Evolutionary conservation across 345 rosid species (phyloP).

Genomic region (Populus davidiana): DNA sequence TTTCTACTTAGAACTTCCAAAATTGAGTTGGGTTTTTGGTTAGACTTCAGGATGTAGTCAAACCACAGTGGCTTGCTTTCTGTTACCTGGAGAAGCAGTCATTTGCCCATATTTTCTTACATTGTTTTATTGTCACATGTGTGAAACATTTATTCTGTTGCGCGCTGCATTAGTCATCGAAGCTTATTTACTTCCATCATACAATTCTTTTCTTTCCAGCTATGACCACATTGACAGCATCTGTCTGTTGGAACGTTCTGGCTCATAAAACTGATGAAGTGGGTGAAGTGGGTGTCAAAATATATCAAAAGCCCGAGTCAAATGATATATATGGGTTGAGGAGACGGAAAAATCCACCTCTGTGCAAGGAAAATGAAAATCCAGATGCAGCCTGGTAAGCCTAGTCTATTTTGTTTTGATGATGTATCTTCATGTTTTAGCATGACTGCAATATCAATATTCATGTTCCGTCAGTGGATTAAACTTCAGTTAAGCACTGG

Average conservation of each 20-base stretch:
- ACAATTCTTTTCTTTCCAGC: conserved; percentile 46
- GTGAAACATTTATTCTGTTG: neutral
- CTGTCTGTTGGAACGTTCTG: conserved; percentile 89
- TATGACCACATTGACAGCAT: conserved; percentile 68
- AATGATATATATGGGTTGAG: conserved; percentile 78
- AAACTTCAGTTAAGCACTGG: neutral
- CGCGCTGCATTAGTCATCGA: neutral
- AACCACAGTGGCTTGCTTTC: neutral
- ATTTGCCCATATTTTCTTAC: neutral
- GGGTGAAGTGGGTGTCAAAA: conserved; percentile 79
- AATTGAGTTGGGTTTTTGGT: neutral
- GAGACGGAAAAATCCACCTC: conserved; percentile 75
- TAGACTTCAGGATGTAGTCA: neutral
- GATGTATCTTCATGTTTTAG: conserved; percentile 6
- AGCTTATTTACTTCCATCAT: conserved; percentile 5
- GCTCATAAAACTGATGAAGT: conserved; percentile 90
- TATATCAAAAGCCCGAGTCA: conserved; percentile 92
- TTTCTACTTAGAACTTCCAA: neutral
- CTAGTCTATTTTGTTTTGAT: conserved; percentile 8
- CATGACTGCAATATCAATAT: neutral
- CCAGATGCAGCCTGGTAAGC: conserved; percentile 94
- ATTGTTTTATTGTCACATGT: neutral
- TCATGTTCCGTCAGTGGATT: too few relatives aligned
- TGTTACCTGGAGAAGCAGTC: too few relatives aligned
- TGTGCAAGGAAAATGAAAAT: conserved; percentile 85